These are phyloP conservation scores for Pleurotus tuoliensis DNA, from an alignment of 768 basidiomycete genomes.

Conservation along the genomic window DNA sequence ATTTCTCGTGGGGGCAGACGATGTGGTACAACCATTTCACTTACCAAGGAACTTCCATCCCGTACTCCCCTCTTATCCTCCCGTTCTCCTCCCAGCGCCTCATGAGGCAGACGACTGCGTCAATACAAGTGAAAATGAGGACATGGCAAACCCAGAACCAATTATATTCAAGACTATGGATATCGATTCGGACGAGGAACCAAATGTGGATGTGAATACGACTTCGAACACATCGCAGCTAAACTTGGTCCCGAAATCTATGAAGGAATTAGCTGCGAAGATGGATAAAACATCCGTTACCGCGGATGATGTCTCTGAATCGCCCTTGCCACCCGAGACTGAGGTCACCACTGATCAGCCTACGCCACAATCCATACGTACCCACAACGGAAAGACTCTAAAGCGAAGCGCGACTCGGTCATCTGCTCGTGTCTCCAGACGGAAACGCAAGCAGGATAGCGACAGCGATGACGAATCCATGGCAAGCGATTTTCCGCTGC, in stretches of 20 bases:
- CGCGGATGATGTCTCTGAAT: neutral
- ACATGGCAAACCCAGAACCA: slow-evolving; percentile 15
- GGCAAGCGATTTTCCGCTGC: slow-evolving; percentile 6
- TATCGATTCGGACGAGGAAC: slow-evolving; percentile 27
- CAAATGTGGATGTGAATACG: too few relatives aligned
- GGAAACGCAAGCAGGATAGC: neutral
- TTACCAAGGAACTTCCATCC: slow-evolving; percentile 57
- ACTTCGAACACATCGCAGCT: neutral
- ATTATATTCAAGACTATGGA: slow-evolving; percentile 31
- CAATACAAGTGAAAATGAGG: slow-evolving; percentile 13
- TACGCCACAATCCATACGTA: neutral
- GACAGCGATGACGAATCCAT: neutral
- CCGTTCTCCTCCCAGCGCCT: slow-evolving; percentile 1
- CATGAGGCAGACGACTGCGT: slow-evolving; percentile 8
- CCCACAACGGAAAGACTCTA: neutral
- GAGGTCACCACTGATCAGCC: neutral
- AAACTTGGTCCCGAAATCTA: slow-evolving; percentile 44
- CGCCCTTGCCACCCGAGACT: neutral
- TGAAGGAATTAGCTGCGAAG: slow-evolving; percentile 62
- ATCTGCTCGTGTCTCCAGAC: neutral
- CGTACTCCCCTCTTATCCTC: slow-evolving; percentile 17
- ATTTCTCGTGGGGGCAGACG: slow-evolving; percentile 66
- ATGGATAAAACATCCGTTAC: neutral
- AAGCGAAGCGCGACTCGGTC: neutral
- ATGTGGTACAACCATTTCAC: slow-evolving; percentile 68